phyloP scores from a whole-genome alignment of 139 green algal genomes.

The Volvox africanus region DNA sequence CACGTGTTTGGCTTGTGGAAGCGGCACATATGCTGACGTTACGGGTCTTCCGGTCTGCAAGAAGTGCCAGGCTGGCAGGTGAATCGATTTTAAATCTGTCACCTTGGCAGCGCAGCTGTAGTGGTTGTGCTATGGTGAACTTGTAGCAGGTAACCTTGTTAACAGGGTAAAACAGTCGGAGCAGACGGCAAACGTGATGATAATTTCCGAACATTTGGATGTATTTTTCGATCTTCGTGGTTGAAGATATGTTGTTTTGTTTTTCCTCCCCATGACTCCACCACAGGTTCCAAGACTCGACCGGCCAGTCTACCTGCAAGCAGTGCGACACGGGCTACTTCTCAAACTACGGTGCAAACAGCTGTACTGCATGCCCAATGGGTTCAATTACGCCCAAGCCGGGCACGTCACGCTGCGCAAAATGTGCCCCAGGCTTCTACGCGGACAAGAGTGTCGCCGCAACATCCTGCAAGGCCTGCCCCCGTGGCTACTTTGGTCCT shows the following conservation, averaged over 20 bases:
- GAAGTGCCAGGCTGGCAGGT: slow-evolving; percentile 35
- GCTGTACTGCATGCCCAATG: not conserved
- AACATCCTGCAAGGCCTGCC: slow-evolving; percentile 20
- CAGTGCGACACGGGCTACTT: slow-evolving; percentile 11
- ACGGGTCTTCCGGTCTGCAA: not conserved
- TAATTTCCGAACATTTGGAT: too few species aligned
- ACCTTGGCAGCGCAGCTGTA: too few species aligned
- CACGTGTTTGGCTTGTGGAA: not conserved
- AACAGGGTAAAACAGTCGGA: too few species aligned
- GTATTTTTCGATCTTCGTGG: too few species aligned
- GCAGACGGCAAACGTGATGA: too few species aligned
- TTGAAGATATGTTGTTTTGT: too few species aligned
- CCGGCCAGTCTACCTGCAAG: slow-evolving; percentile 25
- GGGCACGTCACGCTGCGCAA: not conserved
- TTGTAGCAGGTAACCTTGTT: too few species aligned
- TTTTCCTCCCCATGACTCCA: not conserved
- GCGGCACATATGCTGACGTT: slow-evolving; percentile 11
- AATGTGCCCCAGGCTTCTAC: slow-evolving; percentile 22
- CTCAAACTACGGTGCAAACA: not conserved
- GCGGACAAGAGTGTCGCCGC: not conserved
- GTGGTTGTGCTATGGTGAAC: too few species aligned
- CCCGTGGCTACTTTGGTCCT: slow-evolving; percentile 22
- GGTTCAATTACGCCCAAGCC: slow-evolving; percentile 14
- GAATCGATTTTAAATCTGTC: not conserved
- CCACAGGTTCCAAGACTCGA: slow-evolving; percentile 13